Percentiles rank a stretch among this genome's conserved stretches.
Evolutionary conservation across 2,329 filamentous ascomycete species (phyloP).

Genomic region (Elsinoe australis): DNA sequence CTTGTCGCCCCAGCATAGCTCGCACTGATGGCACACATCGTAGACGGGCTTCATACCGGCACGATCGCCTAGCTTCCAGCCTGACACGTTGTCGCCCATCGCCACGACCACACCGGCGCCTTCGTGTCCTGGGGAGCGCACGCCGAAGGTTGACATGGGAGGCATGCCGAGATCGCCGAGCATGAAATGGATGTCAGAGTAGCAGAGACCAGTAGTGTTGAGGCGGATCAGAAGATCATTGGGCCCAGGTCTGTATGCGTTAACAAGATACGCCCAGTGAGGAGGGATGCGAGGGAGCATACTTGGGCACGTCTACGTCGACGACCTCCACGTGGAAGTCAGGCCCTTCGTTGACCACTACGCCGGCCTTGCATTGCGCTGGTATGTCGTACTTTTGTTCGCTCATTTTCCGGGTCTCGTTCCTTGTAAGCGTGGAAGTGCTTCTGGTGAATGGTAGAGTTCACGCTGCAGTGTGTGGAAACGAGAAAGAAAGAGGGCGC

Average conservation of each 20-base stretch:
- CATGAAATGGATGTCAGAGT: constrained; percentile 53
- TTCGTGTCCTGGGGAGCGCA: constrained; percentile 46
- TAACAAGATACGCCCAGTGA: not conserved
- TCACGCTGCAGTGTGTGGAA: not conserved
- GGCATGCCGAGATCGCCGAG: constrained; percentile 45
- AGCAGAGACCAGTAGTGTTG: constrained; percentile 52
- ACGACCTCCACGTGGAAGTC: constrained; percentile 43
- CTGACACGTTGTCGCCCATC: constrained; percentile 46
- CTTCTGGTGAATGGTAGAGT: not conserved
- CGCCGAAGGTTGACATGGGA: constrained; percentile 37
- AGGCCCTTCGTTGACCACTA: constrained; percentile 45
- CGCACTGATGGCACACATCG: constrained; percentile 46
- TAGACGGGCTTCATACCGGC: constrained; percentile 47
- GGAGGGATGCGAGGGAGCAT: constrained; percentile 3
- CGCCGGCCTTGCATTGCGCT: constrained; percentile 44
- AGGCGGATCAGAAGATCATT: constrained; percentile 51
- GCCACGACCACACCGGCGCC: constrained; percentile 53
- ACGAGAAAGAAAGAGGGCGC: not conserved
- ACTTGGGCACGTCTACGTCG: constrained; percentile 43
- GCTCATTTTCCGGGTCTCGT: not conserved
- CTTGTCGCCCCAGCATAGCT: constrained; percentile 44
- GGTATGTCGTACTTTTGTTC: constrained; percentile 33
- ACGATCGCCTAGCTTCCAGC: constrained; percentile 47
- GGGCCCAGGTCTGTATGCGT: constrained; percentile 33
- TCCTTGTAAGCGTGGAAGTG: not conserved